phyloP scores from a whole-genome alignment of 441 rosid species.

The Eruca vesicaria region DNA sequence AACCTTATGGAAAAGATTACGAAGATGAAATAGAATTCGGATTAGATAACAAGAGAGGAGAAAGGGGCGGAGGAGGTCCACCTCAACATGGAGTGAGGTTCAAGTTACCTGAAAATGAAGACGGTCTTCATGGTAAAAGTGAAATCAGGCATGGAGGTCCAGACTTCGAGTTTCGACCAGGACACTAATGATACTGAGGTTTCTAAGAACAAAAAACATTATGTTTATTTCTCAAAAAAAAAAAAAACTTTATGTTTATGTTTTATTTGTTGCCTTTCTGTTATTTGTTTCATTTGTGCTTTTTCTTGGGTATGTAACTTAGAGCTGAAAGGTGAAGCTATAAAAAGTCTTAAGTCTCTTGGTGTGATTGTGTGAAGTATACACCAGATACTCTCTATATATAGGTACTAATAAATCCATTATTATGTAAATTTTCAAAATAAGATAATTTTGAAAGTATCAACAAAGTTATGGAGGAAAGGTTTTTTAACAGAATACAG shows the following conservation, averaged over 20 bases:
- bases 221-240: too few relatives aligned
- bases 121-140: slow-evolving; percentile 32
- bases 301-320: slow-evolving; percentile 1
- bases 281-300: background rate
- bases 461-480: slow-evolving; percentile 22
- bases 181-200: slow-evolving; percentile 18
- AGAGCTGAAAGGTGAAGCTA: slow-evolving; percentile 24
- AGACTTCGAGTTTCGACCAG: slow-evolving; percentile 33
- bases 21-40: slow-evolving; percentile 42
- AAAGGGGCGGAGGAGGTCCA: slow-evolving; percentile 15
- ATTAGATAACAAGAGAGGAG: slow-evolving; percentile 40
- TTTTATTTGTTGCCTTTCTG: background rate
- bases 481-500: slow-evolving; percentile 8
- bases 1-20: slow-evolving; percentile 15
- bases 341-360: slow-evolving; percentile 2
- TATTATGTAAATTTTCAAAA: background rate
- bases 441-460: slow-evolving; percentile 12
- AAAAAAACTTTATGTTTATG: background rate
- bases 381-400: background rate
- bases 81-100: slow-evolving; percentile 39
- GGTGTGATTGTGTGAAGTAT: slow-evolving; percentile 16
- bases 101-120: slow-evolving; percentile 37
- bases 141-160: slow-evolving; percentile 32
- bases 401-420: background rate
- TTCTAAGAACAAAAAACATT: background rate